Conservation (phyloP, 805 yeast species). For the Hanseniaspora meyeri region DNA sequence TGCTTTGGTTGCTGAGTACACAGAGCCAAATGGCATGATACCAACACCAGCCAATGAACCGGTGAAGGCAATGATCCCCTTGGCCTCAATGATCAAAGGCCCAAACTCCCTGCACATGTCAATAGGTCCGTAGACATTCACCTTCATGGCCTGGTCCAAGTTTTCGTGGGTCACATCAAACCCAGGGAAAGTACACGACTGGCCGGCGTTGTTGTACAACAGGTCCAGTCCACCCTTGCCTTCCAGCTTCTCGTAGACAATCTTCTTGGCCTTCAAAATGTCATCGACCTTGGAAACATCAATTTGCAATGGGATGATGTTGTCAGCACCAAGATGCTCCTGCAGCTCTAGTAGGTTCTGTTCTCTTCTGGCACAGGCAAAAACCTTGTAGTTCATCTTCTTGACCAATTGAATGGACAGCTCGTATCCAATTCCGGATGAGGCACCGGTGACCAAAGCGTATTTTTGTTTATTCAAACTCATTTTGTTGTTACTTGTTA, state of each 20-base stretch:
- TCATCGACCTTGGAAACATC: conserved; percentile 48
- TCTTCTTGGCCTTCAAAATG: conserved; percentile 32
- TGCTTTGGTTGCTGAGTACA: conserved; percentile 59
- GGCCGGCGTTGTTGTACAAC: conserved; percentile 67
- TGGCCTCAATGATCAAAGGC: conserved; percentile 38
- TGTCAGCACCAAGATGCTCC: conserved; percentile 19
- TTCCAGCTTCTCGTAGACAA: conserved; percentile 30
- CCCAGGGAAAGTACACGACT: conserved; percentile 60
- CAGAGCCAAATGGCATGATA: conserved; percentile 59
- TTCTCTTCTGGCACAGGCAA: conserved; percentile 69
- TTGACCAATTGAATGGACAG: conserved; percentile 38
- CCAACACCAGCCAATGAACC: conserved; percentile 57
- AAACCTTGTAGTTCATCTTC: conserved; percentile 44
- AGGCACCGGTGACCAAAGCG: conserved; percentile 50
- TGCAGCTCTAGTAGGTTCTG: conserved; percentile 33
- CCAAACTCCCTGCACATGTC: conserved; percentile 48
- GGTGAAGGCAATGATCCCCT: conserved; percentile 45
- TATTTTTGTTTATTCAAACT: conserved; percentile 22
- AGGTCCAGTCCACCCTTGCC: conserved; percentile 44
- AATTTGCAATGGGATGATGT: conserved; percentile 35
- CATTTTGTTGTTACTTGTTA: background rate
- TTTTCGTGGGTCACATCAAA: conserved; percentile 49
- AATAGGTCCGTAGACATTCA: conserved; percentile 61
- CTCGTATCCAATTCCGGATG: conserved; percentile 46
- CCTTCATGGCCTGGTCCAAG: conserved; percentile 41